Percentiles rank a stretch among this genome's conserved stretches.
These are phyloP conservation scores for Pleurotus sapidus DNA, from an alignment of 768 basidiomycete species.

Conservation along the genomic window DNA sequence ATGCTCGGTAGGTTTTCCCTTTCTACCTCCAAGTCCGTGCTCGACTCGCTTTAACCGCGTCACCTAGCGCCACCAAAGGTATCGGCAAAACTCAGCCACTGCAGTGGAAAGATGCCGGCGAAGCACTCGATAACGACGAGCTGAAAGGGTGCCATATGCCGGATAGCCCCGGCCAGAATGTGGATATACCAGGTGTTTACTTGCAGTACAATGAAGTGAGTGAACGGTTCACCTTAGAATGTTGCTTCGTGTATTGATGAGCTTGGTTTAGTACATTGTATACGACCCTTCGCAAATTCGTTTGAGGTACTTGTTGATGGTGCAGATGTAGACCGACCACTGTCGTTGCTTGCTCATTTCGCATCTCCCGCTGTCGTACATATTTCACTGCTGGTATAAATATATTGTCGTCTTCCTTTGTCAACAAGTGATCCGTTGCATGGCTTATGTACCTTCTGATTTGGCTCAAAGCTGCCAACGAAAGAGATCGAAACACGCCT, in stretches of 20 bases:
- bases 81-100: constrained; percentile 48
- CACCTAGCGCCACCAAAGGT: constrained; percentile 49
- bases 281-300: constrained; percentile 58
- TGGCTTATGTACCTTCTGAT: too few species aligned
- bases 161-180: constrained; percentile 40
- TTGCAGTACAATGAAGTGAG: constrained; percentile 59
- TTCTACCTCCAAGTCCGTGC: neutral
- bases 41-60: neutral
- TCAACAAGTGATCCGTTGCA: too few species aligned
- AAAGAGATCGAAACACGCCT: too few species aligned
- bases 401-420: too few species aligned
- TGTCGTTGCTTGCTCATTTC: too few species aligned
- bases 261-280: constrained; percentile 50
- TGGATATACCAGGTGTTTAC: constrained; percentile 21
- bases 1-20: constrained; percentile 30
- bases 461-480: too few species aligned
- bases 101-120: constrained; percentile 59
- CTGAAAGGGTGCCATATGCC: constrained; percentile 59
- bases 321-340: constrained; percentile 33
- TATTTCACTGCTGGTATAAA: too few species aligned
- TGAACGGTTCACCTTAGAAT: neutral
- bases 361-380: too few species aligned
- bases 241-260: neutral
- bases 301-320: constrained; percentile 55
- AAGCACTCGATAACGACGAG: constrained; percentile 42